Conservation (phyloP, 345 rosid species). For the Cochlearia excelsa region DNA sequence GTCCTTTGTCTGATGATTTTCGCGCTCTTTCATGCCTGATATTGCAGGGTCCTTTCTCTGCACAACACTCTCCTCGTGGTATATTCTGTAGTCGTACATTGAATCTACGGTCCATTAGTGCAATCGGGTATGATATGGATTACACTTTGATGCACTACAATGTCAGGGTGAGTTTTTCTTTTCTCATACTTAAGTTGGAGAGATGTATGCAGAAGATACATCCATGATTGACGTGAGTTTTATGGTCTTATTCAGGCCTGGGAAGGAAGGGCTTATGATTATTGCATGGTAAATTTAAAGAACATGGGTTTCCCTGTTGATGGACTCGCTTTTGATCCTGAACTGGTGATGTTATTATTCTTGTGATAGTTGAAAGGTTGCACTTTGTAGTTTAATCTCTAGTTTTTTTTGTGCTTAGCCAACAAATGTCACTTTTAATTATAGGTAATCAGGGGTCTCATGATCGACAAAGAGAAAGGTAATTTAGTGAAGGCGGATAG, state of each 20-base stretch:
- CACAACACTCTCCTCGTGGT: constrained; percentile 81
- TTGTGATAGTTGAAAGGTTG: constrained; percentile 10
- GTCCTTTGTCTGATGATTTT: not conserved
- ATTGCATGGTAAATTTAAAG: constrained; percentile 84
- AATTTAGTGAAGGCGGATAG: constrained; percentile 96
- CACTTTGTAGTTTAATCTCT: constrained; percentile 15
- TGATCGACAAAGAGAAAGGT: constrained; percentile 93
- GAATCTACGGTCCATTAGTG: constrained; percentile 92
- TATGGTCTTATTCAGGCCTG: constrained; percentile 60
- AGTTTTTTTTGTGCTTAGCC: constrained; percentile 7
- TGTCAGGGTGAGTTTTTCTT: constrained; percentile 57
- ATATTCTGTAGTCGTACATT: constrained; percentile 92
- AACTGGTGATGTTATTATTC: constrained; percentile 52
- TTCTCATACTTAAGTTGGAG: not conserved
- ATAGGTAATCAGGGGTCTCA: constrained; percentile 91
- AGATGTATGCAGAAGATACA: not conserved
- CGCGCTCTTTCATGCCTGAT: constrained; percentile 20
- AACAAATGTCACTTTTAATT: constrained; percentile 12
- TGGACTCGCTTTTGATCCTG: constrained; percentile 86
- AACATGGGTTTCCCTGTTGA: constrained; percentile 88
- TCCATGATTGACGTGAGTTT: not conserved
- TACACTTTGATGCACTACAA: constrained; percentile 94
- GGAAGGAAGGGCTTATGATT: constrained; percentile 98
- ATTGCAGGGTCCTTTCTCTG: constrained; percentile 72
- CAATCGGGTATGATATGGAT: constrained; percentile 99